Base-by-base conservation (phyloP, 257 asterid species). In the Solanum peruvianum region DNA sequence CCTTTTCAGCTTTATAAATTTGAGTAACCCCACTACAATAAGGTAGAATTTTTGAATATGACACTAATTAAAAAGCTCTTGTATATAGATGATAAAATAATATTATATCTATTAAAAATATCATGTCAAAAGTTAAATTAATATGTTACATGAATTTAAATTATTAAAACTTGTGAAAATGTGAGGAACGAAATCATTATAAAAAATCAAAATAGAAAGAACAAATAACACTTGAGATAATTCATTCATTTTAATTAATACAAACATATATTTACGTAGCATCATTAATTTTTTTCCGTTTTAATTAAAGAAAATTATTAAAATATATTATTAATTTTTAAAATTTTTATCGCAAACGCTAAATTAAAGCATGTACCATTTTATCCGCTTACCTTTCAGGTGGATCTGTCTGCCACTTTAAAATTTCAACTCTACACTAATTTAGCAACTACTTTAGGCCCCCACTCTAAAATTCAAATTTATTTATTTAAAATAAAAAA, bases 401-500 rank as follows among this genome's bases (percentile, higher is more conserved):
- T 42, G 75, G 42, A 76, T 86, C 81, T 60, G 77, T 82, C 62
- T 29, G 82, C 41, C 88, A 80, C 78, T 80, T 25, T 35, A 66
- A 72, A 64, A 39, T 49, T 31, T 64, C 42, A 42, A 45, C 64
- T 33, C 23, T 70, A 85, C 11, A 67, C 49, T 71, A 77, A 29
- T 25, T n/a, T 49, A 85, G 75, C 64, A 84, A 49, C 56, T 16
- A 84, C 41, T 39, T 86, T 27, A 49, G 56, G 56, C 83, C 71
- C 58, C 64, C 60, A 66, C 37, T 69, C 76, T 23, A 89, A 58
- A 89, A 77, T 90, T 94, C 88, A 91, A 88, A 81, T 81, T 29
- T 49, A 90, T n/a, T 58, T 44, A 60, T 86, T 58, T 83, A 82
- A 69, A n/a, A 87, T 88, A 90, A 87, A 33, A 33, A 44, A 18